Evolutionary conservation across 1,139 yeast genomes (phyloP).

Genomic region (Insectozyma bohioensis): DNA sequence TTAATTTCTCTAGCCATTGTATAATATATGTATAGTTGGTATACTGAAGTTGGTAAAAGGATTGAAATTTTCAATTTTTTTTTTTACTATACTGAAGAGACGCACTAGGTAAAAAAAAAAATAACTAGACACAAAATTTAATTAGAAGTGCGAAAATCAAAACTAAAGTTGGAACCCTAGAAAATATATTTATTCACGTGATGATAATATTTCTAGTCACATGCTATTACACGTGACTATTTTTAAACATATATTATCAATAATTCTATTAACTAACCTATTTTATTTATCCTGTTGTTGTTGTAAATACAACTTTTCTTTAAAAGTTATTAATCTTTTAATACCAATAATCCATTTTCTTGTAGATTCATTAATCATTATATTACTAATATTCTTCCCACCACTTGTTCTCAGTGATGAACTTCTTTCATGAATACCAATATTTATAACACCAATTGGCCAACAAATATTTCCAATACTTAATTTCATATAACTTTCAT

Average conservation of each 20-base stretch:
- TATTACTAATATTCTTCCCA: conserved; percentile 56
- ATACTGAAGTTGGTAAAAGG: conserved; percentile 10
- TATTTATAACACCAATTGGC: conserved; percentile 85
- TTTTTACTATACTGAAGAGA: conserved; percentile 1
- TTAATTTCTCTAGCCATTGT: conserved; percentile 63
- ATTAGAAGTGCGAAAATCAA: background rate
- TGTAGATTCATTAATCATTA: conserved; percentile 76
- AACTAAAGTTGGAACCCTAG: background rate
- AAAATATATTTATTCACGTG: background rate
- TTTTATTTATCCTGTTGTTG: no score
- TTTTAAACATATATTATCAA: no score
- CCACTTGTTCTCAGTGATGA: conserved; percentile 45
- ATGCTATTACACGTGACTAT: no score
- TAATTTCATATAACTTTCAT: conserved; percentile 69
- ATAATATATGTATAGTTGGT: conserved; percentile 11
- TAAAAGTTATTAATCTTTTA: conserved; percentile 65
- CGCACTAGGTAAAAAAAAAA: background rate
- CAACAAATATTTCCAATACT: conserved; percentile 89
- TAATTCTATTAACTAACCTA: no score
- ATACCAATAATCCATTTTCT: conserved; percentile 76
- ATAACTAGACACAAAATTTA: background rate
- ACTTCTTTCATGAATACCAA: conserved; percentile 77
- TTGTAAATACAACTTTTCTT: conserved; percentile 33
- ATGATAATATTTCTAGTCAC: no score
- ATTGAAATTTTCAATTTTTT: conserved; percentile 6